Conservation (phyloP, 139 green algal species). For the Micractinium conductrix region DNA sequence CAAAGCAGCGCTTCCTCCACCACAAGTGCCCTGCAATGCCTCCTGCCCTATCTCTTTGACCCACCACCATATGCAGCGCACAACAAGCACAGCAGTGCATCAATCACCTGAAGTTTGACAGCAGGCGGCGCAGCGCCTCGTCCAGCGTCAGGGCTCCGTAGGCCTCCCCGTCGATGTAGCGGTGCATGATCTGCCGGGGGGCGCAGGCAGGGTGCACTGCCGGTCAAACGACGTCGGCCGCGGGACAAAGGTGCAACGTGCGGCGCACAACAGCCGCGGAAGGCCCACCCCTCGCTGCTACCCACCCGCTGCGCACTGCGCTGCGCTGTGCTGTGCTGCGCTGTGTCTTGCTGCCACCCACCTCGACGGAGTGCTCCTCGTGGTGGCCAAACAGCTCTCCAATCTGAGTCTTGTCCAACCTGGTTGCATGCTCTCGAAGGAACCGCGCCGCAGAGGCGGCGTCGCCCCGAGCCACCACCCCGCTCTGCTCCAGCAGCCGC, state of each 20-base stretch:
- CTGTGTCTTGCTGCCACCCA: too few species aligned
- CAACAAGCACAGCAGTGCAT: background rate
- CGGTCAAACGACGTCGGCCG: too few species aligned
- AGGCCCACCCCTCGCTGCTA: too few species aligned
- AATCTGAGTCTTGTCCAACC: constrained; percentile 68
- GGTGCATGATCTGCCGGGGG: constrained; percentile 74
- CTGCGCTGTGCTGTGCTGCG: too few species aligned
- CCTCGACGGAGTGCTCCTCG: constrained; percentile 53
- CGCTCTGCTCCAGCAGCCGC: constrained; percentile 46
- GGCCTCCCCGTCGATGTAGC: constrained; percentile 71
- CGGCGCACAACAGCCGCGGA: too few species aligned
- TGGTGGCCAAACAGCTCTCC: constrained; percentile 89
- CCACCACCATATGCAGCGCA: background rate
- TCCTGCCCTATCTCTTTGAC: too few species aligned
- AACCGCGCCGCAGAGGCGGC: constrained; percentile 68
- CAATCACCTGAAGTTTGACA: constrained; percentile 69
- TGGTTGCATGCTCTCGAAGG: constrained; percentile 59
- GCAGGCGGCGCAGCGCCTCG: constrained; percentile 71
- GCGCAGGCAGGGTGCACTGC: constrained; percentile 1
- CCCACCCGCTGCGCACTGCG: too few species aligned
- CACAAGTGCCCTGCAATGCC: too few species aligned
- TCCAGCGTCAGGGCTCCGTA: constrained; percentile 73
- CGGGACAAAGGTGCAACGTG: too few species aligned
- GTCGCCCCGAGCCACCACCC: constrained; percentile 20
- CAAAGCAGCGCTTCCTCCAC: too few species aligned